These are phyloP conservation scores for Ottelia alismoides DNA, from an alignment of 106 monocot genomes.

Conservation along the genomic window DNA sequence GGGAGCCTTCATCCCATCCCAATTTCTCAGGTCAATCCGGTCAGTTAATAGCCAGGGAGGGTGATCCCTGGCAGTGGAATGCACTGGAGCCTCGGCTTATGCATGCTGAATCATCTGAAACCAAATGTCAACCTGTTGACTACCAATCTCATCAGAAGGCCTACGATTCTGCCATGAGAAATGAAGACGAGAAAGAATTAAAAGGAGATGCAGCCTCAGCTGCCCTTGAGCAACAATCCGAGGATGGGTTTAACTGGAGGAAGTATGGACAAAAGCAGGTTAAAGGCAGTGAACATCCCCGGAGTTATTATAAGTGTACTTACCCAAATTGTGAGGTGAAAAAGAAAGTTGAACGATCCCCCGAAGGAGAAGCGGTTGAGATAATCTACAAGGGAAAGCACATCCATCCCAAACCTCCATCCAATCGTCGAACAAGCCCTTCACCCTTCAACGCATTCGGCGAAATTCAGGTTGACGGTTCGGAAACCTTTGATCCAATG, in stretches of 20 bases:
- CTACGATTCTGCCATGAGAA: too few relatives aligned
- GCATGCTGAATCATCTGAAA: too few relatives aligned
- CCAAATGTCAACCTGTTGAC: too few relatives aligned
- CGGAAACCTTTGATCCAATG: conserved; percentile 15
- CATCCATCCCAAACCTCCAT: conserved; percentile 51
- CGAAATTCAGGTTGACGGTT: conserved; percentile 24
- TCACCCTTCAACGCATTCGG: conserved; percentile 8
- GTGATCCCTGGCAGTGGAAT: too few relatives aligned
- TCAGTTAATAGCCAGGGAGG: too few relatives aligned
- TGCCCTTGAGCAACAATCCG: conserved; percentile 23
- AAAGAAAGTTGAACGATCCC: conserved; percentile 82
- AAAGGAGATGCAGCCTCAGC: conserved; percentile 35
- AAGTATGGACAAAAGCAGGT: conserved; percentile 97
- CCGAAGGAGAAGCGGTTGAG: conserved; percentile 58
- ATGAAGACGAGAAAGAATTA: too few relatives aligned
- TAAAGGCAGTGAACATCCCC: conserved; percentile 74
- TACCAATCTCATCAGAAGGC: too few relatives aligned
- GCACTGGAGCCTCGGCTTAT: too few relatives aligned
- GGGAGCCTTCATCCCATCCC: too few relatives aligned
- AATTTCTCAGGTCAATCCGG: too few relatives aligned
- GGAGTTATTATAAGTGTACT: conserved; percentile 96
- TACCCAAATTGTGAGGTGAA: conserved; percentile 66
- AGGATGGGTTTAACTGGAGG: conserved; percentile 92
- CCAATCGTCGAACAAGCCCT: conserved; percentile 22
- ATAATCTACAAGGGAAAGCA: conserved; percentile 85